A percentile compares a stretch with the other conserved stretches of the same genome.
phyloP scores from a whole-genome alignment of 345 rosid species.

The Sisymbrium altissimum region DNA sequence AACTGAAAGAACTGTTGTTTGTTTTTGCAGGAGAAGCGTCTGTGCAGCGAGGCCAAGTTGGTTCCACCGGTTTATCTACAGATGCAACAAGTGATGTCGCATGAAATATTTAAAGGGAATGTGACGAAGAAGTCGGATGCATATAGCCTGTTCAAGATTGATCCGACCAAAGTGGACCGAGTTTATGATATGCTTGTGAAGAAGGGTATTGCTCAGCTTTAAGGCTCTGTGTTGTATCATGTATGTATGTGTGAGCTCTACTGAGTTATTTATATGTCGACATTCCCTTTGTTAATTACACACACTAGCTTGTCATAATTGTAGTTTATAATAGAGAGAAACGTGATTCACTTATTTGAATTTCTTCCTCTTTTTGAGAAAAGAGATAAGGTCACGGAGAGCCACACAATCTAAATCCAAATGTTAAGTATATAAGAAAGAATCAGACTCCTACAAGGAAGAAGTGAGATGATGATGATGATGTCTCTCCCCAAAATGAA shows the following conservation, averaged over 20 bases:
- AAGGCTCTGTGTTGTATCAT: constrained; percentile 25
- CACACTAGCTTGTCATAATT: background rate
- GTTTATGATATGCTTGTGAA: constrained; percentile 92
- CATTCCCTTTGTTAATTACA: constrained; percentile 10
- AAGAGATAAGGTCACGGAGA: constrained; percentile 28
- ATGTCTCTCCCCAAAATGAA: constrained; percentile 24
- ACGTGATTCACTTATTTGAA: constrained; percentile 10
- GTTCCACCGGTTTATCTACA: constrained; percentile 74
- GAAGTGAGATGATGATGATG: background rate
- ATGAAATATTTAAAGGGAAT: constrained; percentile 73
- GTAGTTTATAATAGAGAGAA: constrained; percentile 15
- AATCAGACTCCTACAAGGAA: constrained; percentile 1
- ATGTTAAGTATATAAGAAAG: background rate
- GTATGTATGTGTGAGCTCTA: constrained; percentile 17
- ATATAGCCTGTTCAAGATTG: constrained; percentile 71
- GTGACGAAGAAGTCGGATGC: constrained; percentile 75
- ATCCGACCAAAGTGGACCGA: constrained; percentile 70
- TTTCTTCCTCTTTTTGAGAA: background rate
- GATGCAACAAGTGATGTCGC: constrained; percentile 79
- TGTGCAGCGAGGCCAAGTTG: constrained; percentile 66
- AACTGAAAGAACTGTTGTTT: constrained; percentile 10
- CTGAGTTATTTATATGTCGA: constrained; percentile 10
- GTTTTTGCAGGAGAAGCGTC: constrained; percentile 74
- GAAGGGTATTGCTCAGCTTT: constrained; percentile 81
- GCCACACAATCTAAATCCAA: constrained; percentile 26